Base-by-base conservation (phyloP, 2,329 filamentous ascomycete species). In the Monilinia vaccinii-corymbosi region DNA sequence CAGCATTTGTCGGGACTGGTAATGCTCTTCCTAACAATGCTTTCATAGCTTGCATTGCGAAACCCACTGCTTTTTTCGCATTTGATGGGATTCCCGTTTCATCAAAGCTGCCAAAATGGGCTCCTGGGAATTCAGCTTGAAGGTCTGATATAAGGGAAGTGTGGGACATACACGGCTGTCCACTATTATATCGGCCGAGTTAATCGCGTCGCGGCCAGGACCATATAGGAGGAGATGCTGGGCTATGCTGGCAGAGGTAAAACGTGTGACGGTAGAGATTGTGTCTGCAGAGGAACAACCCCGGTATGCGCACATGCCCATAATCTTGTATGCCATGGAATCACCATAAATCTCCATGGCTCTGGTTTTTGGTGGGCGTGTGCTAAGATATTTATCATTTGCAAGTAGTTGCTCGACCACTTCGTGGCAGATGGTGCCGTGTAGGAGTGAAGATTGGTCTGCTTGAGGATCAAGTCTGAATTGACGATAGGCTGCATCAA, bases 11-110 rank as follows among this genome's bases (percentile, higher is more conserved):
- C 4, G 70, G 68, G 0, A 71, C 67, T 10, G 68, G 67, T 7
- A 71, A 56, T 16, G 71, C 71, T 60, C 71, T 59, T 21, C 71
- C 71, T 2, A 72, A 61, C 9, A 72, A 49, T 34, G 70, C 70
- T 56, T 72, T 70, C 67, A 72, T 70, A 14, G 70, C 71, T 51
- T 72, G 70, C 69, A 71, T 71, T 2, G 71, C 71, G 48, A 72
- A 72, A 1, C 70, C 70, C 0, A 72, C 69, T 10, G 70, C 70
- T 55, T 72, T 70, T 62, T 72, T 72, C 14, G 68, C 71, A 59
- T 72, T 71, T 8, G 63, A 66, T 10, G 70, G 71, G 0, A 72
- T 63, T 32, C 71, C 71, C 1, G 70, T 72, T 46, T 67, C 67
- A 25, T 72, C 69, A n/a, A 71, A 70, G 3, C 60, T 63, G 13